Evolutionary conservation across 768 basidiomycete species (phyloP).

Genomic region (Russula compacta): DNA sequence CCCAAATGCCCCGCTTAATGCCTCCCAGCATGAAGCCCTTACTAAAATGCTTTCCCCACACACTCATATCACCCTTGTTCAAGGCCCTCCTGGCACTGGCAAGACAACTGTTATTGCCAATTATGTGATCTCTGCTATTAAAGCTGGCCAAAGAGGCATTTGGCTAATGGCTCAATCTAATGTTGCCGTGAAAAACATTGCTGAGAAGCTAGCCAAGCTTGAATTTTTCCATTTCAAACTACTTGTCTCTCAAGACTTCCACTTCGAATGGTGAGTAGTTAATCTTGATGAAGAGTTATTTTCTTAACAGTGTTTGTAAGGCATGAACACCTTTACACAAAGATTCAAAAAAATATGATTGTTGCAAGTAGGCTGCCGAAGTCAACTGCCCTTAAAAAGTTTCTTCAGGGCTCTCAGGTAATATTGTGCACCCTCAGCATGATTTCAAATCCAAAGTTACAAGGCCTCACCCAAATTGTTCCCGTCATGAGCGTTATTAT

Average conservation of each 20-base stretch:
- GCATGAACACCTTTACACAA: conserved; percentile 71
- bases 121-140: conserved; percentile 25
- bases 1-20: conserved; percentile 29
- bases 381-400: conserved; percentile 24
- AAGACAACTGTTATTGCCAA: conserved; percentile 30
- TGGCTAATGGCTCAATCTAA: conserved; percentile 84
- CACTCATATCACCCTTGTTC: conserved; percentile 30
- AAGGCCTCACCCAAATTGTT: conserved; percentile 21
- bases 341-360: conserved; percentile 43
- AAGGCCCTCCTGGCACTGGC: conserved; percentile 29
- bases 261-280: conserved; percentile 48
- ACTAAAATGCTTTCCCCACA: conserved; percentile 30
- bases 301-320: conserved; percentile 29
- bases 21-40: conserved; percentile 33
- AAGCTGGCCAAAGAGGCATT: conserved; percentile 33
- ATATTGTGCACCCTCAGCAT: conserved; percentile 72
- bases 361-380: conserved; percentile 32
- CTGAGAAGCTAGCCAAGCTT: conserved; percentile 58
- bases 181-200: conserved; percentile 85
- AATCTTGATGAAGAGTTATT: conserved; percentile 11
- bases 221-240: conserved; percentile 52
- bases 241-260: conserved; percentile 64
- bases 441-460: conserved; percentile 39
- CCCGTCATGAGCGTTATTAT: conserved; percentile 28
- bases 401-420: conserved; percentile 39